Evolutionary conservation across 495 filamentous ascomycete genomes (phyloP).

Genomic region (Podospora anserina): DNA sequence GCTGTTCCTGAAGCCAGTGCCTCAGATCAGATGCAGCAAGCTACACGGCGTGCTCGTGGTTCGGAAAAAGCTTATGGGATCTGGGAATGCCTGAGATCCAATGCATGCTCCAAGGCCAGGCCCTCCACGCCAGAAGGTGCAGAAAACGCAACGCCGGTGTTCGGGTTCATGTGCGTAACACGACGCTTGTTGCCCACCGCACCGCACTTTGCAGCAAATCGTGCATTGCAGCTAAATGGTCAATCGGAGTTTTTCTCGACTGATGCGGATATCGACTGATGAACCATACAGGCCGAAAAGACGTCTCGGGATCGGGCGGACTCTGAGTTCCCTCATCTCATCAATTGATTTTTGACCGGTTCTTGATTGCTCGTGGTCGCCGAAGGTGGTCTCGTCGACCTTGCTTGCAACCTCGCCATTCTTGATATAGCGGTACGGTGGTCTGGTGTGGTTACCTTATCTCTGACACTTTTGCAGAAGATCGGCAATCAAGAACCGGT

Average conservation of each 20-base stretch:
- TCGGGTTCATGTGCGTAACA: constrained; percentile 8
- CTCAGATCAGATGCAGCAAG: constrained; percentile 2
- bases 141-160: constrained; percentile 7
- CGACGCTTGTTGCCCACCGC: constrained; percentile 14
- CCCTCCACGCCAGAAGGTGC: constrained; percentile 5
- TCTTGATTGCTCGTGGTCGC: neutral
- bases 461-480: neutral
- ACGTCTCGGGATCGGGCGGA: neutral
- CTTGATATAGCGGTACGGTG: neutral
- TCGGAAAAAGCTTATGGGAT: constrained; percentile 4
- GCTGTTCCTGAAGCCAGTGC: constrained; percentile 14
- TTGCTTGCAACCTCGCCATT: neutral
- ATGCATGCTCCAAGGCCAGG: constrained; percentile 11
- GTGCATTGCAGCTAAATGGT: constrained; percentile 28
- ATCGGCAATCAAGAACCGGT: constrained; percentile 5
- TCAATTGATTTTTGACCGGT: neutral
- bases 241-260: constrained; percentile 19
- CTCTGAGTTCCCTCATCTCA: neutral
- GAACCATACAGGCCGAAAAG: neutral
- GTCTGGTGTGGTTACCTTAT: neutral
- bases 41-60: constrained; percentile 6
- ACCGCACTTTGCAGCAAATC: constrained; percentile 23
- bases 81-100: constrained; percentile 9
- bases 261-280: constrained; percentile 1
- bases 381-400: neutral